phyloP scores from a whole-genome alignment of 768 basidiomycete species.

The Leucocoprinus sp. region DNA sequence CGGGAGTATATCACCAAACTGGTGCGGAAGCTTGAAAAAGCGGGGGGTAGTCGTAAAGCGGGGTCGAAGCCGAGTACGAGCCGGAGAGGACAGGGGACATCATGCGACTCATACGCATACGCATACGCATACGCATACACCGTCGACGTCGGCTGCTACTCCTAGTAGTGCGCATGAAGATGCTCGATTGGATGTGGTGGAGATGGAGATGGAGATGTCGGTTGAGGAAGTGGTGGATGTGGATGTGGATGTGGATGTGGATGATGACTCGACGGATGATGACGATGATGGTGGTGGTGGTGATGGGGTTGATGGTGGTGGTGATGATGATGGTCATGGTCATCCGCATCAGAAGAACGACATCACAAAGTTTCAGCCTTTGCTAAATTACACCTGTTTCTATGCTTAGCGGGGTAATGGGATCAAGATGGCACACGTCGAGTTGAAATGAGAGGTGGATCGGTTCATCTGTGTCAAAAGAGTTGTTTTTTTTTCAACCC shows the following conservation, averaged over 20 bases:
- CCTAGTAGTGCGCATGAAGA: slow-evolving; percentile 33
- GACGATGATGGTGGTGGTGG: slow-evolving; percentile 20
- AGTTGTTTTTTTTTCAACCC: not conserved
- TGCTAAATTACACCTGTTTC: not conserved
- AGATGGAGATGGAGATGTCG: slow-evolving; percentile 20
- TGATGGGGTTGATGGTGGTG: slow-evolving; percentile 7
- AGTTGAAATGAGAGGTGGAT: not conserved
- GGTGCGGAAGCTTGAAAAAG: slow-evolving; percentile 57
- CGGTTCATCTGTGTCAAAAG: not conserved
- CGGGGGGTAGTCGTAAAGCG: slow-evolving; percentile 22
- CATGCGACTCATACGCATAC: no score
- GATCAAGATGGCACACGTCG: not conserved
- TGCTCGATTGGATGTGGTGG: slow-evolving; percentile 4
- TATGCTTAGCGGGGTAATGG: not conserved
- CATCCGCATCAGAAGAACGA: not conserved
- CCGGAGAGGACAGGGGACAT: slow-evolving; percentile 12
- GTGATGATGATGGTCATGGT: not conserved
- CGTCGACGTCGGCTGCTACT: slow-evolving; percentile 33
- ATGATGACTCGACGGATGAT: not conserved
- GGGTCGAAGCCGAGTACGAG: slow-evolving; percentile 18
- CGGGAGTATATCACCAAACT: slow-evolving; percentile 88
- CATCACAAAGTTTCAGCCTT: not conserved
- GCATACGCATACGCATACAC: slow-evolving; percentile 23
- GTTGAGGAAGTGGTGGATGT: slow-evolving; percentile 30
- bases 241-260: slow-evolving; percentile 16